A percentile compares a stretch with the other conserved stretches of the same genome.
These are phyloP conservation scores for Vicia villosa DNA, from an alignment of 306 rosid genomes.

Conservation along the genomic window DNA sequence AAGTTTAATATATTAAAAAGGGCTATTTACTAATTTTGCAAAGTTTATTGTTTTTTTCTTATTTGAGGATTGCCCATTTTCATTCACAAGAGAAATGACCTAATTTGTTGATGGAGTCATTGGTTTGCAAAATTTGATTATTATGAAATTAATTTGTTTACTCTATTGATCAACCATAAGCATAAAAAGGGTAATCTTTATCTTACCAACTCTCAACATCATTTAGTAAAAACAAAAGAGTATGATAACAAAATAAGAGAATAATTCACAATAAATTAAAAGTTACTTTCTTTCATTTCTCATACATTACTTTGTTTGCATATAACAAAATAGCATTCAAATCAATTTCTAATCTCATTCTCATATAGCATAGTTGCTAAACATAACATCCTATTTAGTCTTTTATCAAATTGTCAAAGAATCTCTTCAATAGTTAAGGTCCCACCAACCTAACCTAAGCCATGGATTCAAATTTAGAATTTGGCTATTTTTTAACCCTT, in stretches of 20 bases:
- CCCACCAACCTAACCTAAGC: neutral
- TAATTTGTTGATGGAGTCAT: too few species aligned
- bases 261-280: neutral
- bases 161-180: too few species aligned
- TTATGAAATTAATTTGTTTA: too few species aligned
- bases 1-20: too few species aligned
- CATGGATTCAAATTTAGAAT: neutral
- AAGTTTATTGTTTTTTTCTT: too few species aligned
- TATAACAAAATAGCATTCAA: neutral
- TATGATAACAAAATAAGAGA: neutral
- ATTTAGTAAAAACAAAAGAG: neutral
- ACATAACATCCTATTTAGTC: neutral
- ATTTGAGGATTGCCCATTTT: too few species aligned
- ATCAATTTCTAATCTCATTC: neutral
- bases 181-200: too few species aligned
- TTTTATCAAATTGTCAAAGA: conserved; percentile 28
- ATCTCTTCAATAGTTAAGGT: neutral
- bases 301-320: neutral
- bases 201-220: too few species aligned
- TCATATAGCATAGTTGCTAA: neutral
- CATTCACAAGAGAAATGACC: too few species aligned
- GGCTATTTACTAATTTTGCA: too few species aligned
- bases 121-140: too few species aligned
- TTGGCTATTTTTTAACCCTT: conserved; percentile 9
- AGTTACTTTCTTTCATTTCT: neutral